Base-by-base conservation (phyloP, 345 rosid genomes). In the Heritiera littoralis region DNA sequence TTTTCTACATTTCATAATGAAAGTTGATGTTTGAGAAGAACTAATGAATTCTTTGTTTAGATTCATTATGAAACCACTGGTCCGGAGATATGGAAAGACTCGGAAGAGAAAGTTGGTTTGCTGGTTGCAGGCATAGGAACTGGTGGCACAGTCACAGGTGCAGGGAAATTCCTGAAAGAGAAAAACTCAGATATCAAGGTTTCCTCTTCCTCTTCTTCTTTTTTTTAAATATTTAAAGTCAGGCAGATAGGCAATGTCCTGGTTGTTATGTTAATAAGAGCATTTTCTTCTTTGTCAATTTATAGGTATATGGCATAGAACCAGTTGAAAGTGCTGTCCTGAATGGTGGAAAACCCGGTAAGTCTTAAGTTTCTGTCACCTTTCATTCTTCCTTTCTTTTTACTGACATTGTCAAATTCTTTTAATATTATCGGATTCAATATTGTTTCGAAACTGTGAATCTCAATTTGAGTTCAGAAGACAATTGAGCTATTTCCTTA, bases 1-100 rank as follows among this genome's bases (percentile, higher is more conserved):
- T 28, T 3, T 51, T 51, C 59, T 14, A 17, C 0, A 15, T 70
- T 69, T 6, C 38, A 69, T 46, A 61, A 61, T 28, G 17, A 7
- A 40, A 79, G 87, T 89, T 30, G 93, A 91, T 82, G 86, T 82
- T 15, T 43, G 15, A 23, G 60, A 75, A 35, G 59, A 35, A 63
- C 20, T 71, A 49, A 76, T 10, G n/a, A 48, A 58, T 13, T 89
- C 72, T 43, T 46, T 82, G 35, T 82, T 81, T 52, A 93, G 98
- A 86, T 90, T n/a, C 98, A 93, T 77, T 94, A 89, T 65, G 88
- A 84, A 80, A 90, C 94, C 71, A 88, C 89, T n/a, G 92, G 96
- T 35, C 94, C 92, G 11, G 96, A 90, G 85, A 89, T 92, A 81
- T 92, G 96, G 96, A 86, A 66, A 65, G 94, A 84, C 80, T 84